These are phyloP conservation scores for Leccinum fibrillosum DNA, from an alignment of 768 basidiomycete species.

Conservation along the genomic window DNA sequence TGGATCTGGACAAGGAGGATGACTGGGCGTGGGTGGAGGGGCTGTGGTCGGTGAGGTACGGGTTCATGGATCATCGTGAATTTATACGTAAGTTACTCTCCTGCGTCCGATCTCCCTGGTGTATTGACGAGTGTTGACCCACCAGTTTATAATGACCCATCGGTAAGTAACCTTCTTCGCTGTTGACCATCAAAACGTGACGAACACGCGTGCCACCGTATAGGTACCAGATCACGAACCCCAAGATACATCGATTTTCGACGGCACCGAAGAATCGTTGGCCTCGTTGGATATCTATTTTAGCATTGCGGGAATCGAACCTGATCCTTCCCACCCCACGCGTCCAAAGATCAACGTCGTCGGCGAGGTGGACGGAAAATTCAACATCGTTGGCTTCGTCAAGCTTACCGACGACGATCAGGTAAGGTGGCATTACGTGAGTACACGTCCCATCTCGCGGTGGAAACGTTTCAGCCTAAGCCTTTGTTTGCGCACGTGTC, in stretches of 20 bases:
- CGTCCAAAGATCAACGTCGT: constrained; percentile 52
- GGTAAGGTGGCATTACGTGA: constrained; percentile 63
- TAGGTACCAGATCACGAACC: constrained; percentile 31
- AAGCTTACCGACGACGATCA: constrained; percentile 55
- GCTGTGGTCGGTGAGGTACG: constrained; percentile 60
- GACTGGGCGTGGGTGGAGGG: constrained; percentile 48
- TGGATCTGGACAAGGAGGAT: constrained; percentile 30
- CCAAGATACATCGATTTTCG: constrained; percentile 48
- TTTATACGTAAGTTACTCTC: constrained; percentile 48
- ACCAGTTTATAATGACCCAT: constrained; percentile 49
- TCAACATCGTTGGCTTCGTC: constrained; percentile 52
- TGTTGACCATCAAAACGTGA: neutral
- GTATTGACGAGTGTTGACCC: constrained; percentile 1
- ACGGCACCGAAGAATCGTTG: constrained; percentile 49
- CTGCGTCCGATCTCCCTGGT: neutral
- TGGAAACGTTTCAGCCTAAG: neutral
- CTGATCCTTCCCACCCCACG: constrained; percentile 46
- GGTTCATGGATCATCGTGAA: constrained; percentile 66
- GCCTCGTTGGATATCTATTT: constrained; percentile 48
- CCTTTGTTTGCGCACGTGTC: neutral
- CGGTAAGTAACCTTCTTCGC: constrained; percentile 14
- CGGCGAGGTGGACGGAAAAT: constrained; percentile 49
- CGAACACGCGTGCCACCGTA: neutral
- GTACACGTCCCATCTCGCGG: constrained; percentile 19
- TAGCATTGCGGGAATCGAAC: constrained; percentile 37